A percentile compares a stretch with the other conserved stretches of the same genome.
phyloP scores from a whole-genome alignment of 2,329 filamentous ascomycete genomes.

The Colletotrichum brevisporum region DNA sequence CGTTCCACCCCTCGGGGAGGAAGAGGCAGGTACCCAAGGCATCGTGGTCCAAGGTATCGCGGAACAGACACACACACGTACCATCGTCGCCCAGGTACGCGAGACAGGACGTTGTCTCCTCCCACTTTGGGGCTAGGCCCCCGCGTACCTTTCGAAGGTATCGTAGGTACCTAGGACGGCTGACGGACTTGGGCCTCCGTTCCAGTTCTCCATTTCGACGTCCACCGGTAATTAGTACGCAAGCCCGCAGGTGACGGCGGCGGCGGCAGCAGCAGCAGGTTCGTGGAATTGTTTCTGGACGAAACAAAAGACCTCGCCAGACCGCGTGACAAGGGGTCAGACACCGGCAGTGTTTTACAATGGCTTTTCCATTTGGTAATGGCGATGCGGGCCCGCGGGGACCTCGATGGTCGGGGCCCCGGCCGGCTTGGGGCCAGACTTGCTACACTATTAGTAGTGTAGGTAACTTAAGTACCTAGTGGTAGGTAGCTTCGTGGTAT shows the following conservation, averaged over 20 bases:
- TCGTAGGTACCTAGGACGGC: no score
- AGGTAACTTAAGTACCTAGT: neutral
- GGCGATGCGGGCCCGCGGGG: conserved; percentile 34
- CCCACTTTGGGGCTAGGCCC: no score
- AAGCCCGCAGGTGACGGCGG: conserved; percentile 25
- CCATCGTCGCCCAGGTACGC: no score
- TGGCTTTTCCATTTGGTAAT: conserved; percentile 41
- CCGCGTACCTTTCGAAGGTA: no score
- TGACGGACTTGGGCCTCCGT: conserved; percentile 2
- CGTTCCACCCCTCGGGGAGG: no score
- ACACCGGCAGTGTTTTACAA: conserved; percentile 39
- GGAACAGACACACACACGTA: no score
- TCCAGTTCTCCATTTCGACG: conserved; percentile 5
- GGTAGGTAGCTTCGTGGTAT: neutral
- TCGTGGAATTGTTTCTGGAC: conserved; percentile 23
- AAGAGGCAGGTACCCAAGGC: no score
- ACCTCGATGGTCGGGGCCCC: conserved; percentile 30
- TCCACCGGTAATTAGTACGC: conserved; percentile 26
- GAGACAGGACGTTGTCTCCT: no score
- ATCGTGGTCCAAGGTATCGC: no score
- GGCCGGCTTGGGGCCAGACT: conserved; percentile 10
- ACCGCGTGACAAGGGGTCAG: conserved; percentile 33
- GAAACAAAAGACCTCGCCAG: conserved; percentile 34
- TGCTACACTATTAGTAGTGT: neutral
- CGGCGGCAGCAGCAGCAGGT: conserved; percentile 8